Conservation (phyloP, 352 stramenopile genomes). For the Phytophthora melonis region DNA sequence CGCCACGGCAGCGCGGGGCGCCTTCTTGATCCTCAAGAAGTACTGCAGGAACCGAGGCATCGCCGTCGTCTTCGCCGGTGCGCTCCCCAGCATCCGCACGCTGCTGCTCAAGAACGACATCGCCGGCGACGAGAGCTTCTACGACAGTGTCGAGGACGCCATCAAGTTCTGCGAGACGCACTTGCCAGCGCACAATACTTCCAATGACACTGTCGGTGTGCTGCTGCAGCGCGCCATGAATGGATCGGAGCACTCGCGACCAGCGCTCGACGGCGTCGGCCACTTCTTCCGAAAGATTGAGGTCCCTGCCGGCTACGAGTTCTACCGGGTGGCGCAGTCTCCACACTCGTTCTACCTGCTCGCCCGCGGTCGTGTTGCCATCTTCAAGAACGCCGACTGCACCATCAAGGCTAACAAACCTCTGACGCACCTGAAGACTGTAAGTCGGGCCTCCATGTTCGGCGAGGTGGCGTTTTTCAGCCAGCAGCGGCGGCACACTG, state of each 20-base stretch:
- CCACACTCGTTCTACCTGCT: conserved; percentile 68
- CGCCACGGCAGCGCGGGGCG: conserved; percentile 72
- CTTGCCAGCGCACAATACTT: conserved; percentile 28
- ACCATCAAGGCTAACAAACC: conserved; percentile 38
- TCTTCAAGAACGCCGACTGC: conserved; percentile 70
- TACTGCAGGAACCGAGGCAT: conserved; percentile 68
- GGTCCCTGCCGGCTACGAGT: conserved; percentile 56
- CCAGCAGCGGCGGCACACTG: conserved; percentile 55
- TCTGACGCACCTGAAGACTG: conserved; percentile 54
- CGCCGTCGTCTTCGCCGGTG: conserved; percentile 61
- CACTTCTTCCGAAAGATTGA: conserved; percentile 53
- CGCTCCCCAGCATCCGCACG: conserved; percentile 53
- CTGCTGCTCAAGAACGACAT: conserved; percentile 80
- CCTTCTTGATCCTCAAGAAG: conserved; percentile 80
- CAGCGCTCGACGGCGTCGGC: conserved; percentile 55
- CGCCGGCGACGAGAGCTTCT: conserved; percentile 52
- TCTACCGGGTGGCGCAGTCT: conserved; percentile 61
- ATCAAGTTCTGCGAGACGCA: conserved; percentile 70
- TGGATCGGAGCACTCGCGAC: conserved; percentile 54
- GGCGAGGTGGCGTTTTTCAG: conserved; percentile 82
- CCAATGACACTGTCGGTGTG: conserved; percentile 39
- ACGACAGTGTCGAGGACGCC: conserved; percentile 58
- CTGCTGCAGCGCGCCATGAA: conserved; percentile 70
- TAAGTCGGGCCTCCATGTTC: conserved; percentile 71
- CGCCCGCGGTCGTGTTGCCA: conserved; percentile 53